phyloP scores from a whole-genome alignment of 306 rosid genomes.

The Alnus glutinosa region DNA sequence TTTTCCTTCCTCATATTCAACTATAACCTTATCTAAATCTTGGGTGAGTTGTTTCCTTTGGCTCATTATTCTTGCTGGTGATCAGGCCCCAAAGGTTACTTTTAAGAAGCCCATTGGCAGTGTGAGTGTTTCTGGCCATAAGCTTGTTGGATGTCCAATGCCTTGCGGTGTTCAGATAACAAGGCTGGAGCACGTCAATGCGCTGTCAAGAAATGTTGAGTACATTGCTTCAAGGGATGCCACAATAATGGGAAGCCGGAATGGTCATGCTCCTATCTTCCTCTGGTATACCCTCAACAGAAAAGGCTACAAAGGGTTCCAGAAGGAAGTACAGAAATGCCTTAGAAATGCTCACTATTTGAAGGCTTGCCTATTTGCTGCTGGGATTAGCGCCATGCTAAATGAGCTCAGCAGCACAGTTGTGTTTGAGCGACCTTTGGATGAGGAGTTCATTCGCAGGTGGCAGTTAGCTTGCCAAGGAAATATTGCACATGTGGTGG shows the following conservation, averaged over 20 bases:
- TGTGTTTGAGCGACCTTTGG: conserved; percentile 62
- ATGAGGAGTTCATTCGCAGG: conserved; percentile 48
- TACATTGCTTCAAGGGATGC: conserved; percentile 71
- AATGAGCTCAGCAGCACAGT: conserved; percentile 64
- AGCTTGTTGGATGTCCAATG: conserved; percentile 63
- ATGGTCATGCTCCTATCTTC: conserved; percentile 73
- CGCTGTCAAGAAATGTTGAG: conserved; percentile 57
- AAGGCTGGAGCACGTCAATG: conserved; percentile 53
- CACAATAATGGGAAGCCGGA: conserved; percentile 75
- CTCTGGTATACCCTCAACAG: conserved; percentile 65
- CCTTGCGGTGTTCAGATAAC: conserved; percentile 59
- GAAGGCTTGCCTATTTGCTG: conserved; percentile 36
- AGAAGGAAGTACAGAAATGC: conserved; percentile 68
- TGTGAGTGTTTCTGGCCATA: conserved; percentile 59
- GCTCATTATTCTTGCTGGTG: conserved; percentile 4
- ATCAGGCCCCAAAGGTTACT: conserved; percentile 58
- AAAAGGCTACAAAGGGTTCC: conserved; percentile 60
- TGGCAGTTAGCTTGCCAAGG: conserved; percentile 75
- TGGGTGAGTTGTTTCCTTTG: background rate
- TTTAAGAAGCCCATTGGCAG: conserved; percentile 59
- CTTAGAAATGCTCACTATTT: conserved; percentile 63
- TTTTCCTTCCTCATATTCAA: background rate
- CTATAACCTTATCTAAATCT: background rate
- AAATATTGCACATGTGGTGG: conserved; percentile 61
- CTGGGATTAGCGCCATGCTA: conserved; percentile 64